Evolutionary conservation across 225 moss, liverwort and hornwort species (phyloP).

Genomic region (Pleurozium schreberi): DNA sequence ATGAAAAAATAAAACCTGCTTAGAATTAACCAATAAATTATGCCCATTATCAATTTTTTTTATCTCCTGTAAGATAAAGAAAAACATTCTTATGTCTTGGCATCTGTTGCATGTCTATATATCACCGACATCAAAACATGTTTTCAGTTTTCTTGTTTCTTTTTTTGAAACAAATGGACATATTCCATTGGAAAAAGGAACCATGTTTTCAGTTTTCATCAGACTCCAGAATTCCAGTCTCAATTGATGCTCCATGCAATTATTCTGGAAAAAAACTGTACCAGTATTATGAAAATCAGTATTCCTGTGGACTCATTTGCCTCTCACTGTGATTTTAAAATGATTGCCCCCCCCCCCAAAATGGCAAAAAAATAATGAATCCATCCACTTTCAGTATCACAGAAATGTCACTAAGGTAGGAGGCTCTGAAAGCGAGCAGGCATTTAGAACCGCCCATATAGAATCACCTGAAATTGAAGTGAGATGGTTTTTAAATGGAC

Average conservation of each 20-base stretch:
- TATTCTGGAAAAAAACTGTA: background rate
- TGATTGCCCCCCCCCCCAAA: background rate
- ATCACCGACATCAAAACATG: background rate
- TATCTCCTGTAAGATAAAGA: background rate
- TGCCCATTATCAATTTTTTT: background rate
- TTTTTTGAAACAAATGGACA: too few species aligned
- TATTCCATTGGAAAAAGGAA: too few species aligned
- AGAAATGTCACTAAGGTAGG: too few species aligned
- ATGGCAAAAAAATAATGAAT: background rate
- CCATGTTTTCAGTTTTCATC: too few species aligned
- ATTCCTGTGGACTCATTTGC: background rate
- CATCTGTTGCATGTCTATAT: background rate
- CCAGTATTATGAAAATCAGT: too few species aligned
- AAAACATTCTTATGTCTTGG: background rate
- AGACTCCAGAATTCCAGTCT: background rate
- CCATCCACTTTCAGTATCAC: background rate
- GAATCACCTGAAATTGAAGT: too few species aligned
- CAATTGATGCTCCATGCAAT: background rate
- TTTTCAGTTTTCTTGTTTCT: too few species aligned
- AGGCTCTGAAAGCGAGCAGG: too few species aligned
- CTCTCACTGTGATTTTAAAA: background rate
- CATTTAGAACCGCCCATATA: too few species aligned
- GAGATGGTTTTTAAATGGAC: too few species aligned
- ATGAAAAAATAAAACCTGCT: too few species aligned
- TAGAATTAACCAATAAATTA: background rate